Conservation (phyloP, 202 grass and related monocot species). For the Schoenoplectus tabernaemontani region DNA sequence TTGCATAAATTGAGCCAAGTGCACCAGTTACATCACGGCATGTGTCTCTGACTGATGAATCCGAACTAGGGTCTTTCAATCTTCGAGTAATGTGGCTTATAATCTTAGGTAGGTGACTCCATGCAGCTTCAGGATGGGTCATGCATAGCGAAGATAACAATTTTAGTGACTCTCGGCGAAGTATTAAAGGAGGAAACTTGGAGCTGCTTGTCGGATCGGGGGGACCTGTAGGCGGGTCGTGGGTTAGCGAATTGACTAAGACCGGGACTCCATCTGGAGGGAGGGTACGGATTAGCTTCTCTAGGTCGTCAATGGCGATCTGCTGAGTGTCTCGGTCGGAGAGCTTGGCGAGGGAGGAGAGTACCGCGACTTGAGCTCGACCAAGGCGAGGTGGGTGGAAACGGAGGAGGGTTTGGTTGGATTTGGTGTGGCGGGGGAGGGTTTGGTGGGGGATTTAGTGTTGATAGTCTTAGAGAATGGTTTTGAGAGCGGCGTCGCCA, state of each 20-base stretch:
- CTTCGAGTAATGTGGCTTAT: slow-evolving; percentile 53
- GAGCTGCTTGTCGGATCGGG: slow-evolving; percentile 25
- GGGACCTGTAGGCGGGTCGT: slow-evolving; percentile 37
- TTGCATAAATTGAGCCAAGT: slow-evolving; percentile 60
- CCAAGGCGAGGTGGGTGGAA: slow-evolving; percentile 64
- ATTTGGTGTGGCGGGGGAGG: slow-evolving; percentile 35
- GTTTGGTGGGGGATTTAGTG: slow-evolving; percentile 28
- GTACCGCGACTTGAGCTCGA: slow-evolving; percentile 85
- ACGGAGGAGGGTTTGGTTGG: slow-evolving; percentile 36
- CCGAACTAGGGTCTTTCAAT: slow-evolving; percentile 72
- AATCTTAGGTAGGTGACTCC: slow-evolving; percentile 65
- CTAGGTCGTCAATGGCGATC: slow-evolving; percentile 82
- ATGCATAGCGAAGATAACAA: slow-evolving; percentile 64
- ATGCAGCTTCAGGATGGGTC: slow-evolving; percentile 41
- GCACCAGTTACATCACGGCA: slow-evolving; percentile 56
- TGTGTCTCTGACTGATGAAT: slow-evolving; percentile 72
- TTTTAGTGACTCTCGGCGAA: slow-evolving; percentile 54
- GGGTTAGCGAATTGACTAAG: slow-evolving; percentile 59
- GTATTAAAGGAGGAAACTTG: slow-evolving; percentile 20
- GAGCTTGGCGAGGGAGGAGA: slow-evolving; percentile 69
- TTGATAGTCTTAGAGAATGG: slow-evolving; percentile 15
- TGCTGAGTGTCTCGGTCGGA: slow-evolving; percentile 95
- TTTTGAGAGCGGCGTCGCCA: slow-evolving; percentile 31
- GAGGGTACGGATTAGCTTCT: slow-evolving; percentile 65
- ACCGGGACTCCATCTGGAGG: slow-evolving; percentile 73